phyloP scores from a whole-genome alignment of 306 rosid species.

The Sphenostylis stenocarpa region DNA sequence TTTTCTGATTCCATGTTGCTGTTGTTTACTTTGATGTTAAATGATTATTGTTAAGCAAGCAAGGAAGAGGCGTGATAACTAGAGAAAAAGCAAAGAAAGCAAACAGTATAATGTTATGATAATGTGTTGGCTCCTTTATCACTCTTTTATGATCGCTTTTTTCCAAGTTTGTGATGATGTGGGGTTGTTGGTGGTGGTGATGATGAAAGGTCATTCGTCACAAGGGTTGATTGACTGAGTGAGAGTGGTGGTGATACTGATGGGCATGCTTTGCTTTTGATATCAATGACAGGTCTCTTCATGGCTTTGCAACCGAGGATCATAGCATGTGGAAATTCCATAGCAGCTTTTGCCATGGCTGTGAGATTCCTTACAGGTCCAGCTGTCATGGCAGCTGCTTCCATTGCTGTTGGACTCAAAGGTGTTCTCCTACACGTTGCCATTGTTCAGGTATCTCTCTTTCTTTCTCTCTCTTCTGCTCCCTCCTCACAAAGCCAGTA shows the following conservation, averaged over 20 bases:
- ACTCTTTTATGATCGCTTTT: constrained; percentile 33
- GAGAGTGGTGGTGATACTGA: constrained; percentile 32
- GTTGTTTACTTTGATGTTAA: constrained; percentile 10
- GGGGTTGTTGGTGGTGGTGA: constrained; percentile 46
- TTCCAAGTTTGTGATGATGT: constrained; percentile 35
- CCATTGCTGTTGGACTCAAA: constrained; percentile 92
- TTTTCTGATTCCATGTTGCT: neutral
- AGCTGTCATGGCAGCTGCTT: constrained; percentile 99
- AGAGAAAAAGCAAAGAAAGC: constrained; percentile 28
- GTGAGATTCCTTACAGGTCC: constrained; percentile 99
- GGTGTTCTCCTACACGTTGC: constrained; percentile 92
- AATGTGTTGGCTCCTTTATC: constrained; percentile 46
- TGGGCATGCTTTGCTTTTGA: constrained; percentile 44
- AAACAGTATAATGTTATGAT: constrained; percentile 41
- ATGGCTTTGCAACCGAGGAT: constrained; percentile 98
- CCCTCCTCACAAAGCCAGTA: constrained; percentile 48
- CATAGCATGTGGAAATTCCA: constrained; percentile 95
- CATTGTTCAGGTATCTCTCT: constrained; percentile 70
- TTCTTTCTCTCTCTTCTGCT: constrained; percentile 32
- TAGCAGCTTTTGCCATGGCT: constrained; percentile 92
- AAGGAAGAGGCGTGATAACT: constrained; percentile 20
- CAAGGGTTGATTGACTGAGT: constrained; percentile 38
- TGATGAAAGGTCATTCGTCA: constrained; percentile 63
- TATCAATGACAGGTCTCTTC: constrained; percentile 75
- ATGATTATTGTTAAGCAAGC: constrained; percentile 29